These are phyloP conservation scores for Amanita exitialis DNA, from an alignment of 768 basidiomycete genomes.

Conservation along the genomic window DNA sequence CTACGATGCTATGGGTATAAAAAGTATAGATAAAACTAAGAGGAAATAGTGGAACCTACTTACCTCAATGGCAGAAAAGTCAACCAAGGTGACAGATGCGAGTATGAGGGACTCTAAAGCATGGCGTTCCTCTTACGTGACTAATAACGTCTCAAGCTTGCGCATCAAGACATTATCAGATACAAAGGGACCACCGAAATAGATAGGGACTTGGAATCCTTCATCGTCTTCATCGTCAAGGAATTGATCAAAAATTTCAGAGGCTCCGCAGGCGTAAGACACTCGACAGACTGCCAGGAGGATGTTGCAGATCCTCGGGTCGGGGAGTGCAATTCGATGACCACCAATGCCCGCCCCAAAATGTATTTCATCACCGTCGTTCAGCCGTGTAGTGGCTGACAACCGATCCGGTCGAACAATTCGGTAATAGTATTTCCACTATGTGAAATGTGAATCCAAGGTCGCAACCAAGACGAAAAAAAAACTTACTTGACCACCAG, in stretches of 20 bases:
- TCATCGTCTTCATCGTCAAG: neutral
- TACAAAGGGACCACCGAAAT: neutral
- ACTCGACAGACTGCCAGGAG: neutral
- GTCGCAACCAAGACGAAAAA: neutral
- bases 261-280: neutral
- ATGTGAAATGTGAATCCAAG: neutral
- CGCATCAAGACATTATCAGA: neutral
- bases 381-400: neutral
- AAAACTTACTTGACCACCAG: neutral
- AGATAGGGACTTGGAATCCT: neutral
- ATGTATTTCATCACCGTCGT: neutral
- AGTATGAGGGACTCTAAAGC: no score
- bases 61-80: no score
- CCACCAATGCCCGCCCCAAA: neutral
- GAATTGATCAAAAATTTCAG: neutral
- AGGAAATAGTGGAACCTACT: no score
- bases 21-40: no score
- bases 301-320: neutral
- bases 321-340: neutral
- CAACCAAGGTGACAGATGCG: no score
- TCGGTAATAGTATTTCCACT: neutral
- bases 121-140: no score
- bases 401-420: neutral
- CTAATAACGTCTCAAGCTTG: neutral
- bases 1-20: no score